Evolutionary conservation across 169 alveolate species (phyloP), one percentile per base, ranked within the genome.

Genomic region (Prorocentrum cordatum): DNA sequence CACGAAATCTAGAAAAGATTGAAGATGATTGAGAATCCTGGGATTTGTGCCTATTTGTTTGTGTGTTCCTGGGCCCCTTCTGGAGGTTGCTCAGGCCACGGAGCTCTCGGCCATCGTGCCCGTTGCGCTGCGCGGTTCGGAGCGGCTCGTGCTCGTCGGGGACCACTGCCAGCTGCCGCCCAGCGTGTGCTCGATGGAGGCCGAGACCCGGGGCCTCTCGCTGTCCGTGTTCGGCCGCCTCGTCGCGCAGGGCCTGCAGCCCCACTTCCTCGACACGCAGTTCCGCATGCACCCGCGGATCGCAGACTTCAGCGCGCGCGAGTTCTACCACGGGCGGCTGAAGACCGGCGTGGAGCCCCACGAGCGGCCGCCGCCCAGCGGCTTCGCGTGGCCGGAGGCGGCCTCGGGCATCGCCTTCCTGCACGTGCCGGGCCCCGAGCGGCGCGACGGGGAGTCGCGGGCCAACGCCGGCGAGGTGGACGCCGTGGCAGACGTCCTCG

Each of bases 91-190:
- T 29, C 89, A 79, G 35, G 45, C 89, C 47, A 79, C 89, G 3
- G 89, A 79, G 39, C 64, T 79, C 18, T 79, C 89, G 38, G 73
- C 89, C 5, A n/a, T 79, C 33, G 89, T 79, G 59, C 89, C 89
- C 10, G 20, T 79, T 50, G 35, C n/a, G 7, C 39, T 31, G 67
- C 84, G 3, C 31, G 18, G 47, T 12, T 38, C 47, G 10, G 50
- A 24, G 10, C 54, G 89, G 29, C 45, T 79, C 62, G 89, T 79
- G 27, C 89, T 79, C 22, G 89, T 79, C 12, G 89, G 89, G 33
- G 89, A 79, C 66, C 89, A 79, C n/a, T 79, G 89, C 64, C 89
- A 79, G 89, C 64, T 77, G 45, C 87, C 87, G 32, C 66, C 73
- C 33, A 33, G 66, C 0, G 75, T 75, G 35, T 18, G 36, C 38